phyloP scores from a whole-genome alignment of 352 stramenopile genomes.

The Phytophthora tentaculata region DNA sequence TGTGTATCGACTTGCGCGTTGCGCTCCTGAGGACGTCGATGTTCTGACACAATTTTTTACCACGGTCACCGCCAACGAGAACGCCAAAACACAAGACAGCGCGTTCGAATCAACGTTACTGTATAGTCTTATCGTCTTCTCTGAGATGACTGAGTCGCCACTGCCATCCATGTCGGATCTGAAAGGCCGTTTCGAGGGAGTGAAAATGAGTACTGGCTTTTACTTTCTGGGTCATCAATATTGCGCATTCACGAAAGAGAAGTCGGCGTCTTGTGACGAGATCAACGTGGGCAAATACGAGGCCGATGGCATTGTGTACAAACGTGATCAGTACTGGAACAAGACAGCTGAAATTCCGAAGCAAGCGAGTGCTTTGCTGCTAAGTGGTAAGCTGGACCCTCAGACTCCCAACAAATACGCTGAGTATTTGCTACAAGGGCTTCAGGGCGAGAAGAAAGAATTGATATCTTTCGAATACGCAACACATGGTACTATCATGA shows the following conservation, averaged over 20 bases:
- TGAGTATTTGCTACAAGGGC: not conserved
- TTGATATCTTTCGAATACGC: not conserved
- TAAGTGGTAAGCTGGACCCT: not conserved
- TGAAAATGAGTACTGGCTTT: not conserved
- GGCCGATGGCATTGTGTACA: not conserved
- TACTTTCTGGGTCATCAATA: not conserved
- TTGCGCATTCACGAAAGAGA: not conserved
- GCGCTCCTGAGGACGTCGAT: not conserved
- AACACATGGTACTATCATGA: not conserved
- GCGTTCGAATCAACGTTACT: not conserved
- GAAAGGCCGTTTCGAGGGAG: not conserved
- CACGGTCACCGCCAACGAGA: not conserved
- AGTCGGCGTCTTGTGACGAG: not conserved
- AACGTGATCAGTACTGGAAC: not conserved
- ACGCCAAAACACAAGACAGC: not conserved
- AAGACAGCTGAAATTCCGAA: not conserved
- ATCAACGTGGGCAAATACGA: not conserved
- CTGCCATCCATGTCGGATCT: not conserved
- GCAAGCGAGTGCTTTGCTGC: not conserved
- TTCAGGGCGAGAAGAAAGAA: conserved; percentile 1
- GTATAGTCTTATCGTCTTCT: not conserved
- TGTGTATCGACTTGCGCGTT: not conserved
- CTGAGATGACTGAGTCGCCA: not conserved
- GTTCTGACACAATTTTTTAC: not conserved
- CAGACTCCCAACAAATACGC: conserved; percentile 5